Base-by-base conservation (phyloP, 441 rosid genomes). In the Mallotus japonicus region DNA sequence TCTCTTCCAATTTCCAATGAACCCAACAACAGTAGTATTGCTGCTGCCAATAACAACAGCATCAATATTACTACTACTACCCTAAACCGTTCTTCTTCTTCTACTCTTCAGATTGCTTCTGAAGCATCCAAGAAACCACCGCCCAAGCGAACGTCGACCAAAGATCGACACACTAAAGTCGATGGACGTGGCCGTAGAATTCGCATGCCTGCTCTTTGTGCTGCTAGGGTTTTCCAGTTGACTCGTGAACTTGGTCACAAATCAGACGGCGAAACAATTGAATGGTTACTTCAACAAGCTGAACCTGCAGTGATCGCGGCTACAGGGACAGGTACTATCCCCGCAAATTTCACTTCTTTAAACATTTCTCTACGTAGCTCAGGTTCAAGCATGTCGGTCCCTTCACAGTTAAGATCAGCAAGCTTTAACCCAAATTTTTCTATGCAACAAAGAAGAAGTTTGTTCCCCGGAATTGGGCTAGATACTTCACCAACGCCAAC, bases 141-240 rank as follows among this genome's bases (percentile, higher is more conserved):
- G 19, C 89, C 92, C 0, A 93, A 93, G 77, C 80, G 97, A 49
- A 85, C 97, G 0, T 93, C 98, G 0, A 90, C 98, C 6, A 93
- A 93, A 59, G 98, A 93, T 71, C 87, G 98, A 13, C 98, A 93
- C 83, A 93, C 98, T 0, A 93, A 93, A 75, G 98, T 93, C 13
- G 97, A 93, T 17, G 98, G 98, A 37, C 88, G 98, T 61, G 98
- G 98, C 32, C 84, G 98, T 50, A 81, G 98, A 73, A 93, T 93
- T 82, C 90, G 98, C 76, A 93, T 93, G 98, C 98, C 98, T 0
- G 98, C 98, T 13, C 87, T 92, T 55, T 93, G 98, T 62, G 98
- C 98, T 40, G 98, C 98, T 78, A 87, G 98, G 87, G 98, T 93
- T 75, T 93, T 93, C 59, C 98, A 93, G 80, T 85, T 93, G 0